Percentiles rank a stretch among this genome's conserved stretches.
phyloP scores from a whole-genome alignment of 2,329 filamentous ascomycete species.

The Exserohilum turcica region DNA sequence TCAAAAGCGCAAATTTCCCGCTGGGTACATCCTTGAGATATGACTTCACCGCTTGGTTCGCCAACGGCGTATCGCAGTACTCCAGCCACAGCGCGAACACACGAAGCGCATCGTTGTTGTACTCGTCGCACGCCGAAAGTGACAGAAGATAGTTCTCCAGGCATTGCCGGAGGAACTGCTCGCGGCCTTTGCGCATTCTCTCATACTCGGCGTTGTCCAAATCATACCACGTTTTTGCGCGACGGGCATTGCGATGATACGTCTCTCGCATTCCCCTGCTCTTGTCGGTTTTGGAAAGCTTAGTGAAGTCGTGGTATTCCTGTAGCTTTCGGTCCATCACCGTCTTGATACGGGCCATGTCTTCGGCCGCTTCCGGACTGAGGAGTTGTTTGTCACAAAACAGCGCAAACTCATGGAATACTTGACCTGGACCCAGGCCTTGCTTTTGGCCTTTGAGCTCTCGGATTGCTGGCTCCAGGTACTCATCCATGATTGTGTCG shows the following conservation, averaged over 20 bases:
- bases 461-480: slow-evolving; percentile 81
- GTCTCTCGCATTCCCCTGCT: slow-evolving; percentile 53
- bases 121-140: slow-evolving; percentile 81
- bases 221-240: slow-evolving; percentile 86
- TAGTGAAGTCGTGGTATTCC: slow-evolving; percentile 76
- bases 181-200: slow-evolving; percentile 74
- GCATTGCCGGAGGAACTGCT: slow-evolving; percentile 84
- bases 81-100: slow-evolving; percentile 96
- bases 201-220: slow-evolving; percentile 87
- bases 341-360: slow-evolving; percentile 78
- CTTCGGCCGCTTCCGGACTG: slow-evolving; percentile 81
- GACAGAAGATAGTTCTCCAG: slow-evolving; percentile 92
- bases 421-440: slow-evolving; percentile 78
- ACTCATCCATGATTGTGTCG: slow-evolving; percentile 84
- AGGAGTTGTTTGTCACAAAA: slow-evolving; percentile 96
- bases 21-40: slow-evolving; percentile 78
- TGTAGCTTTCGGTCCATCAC: slow-evolving; percentile 79
- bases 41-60: slow-evolving; percentile 76
- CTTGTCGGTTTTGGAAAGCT: slow-evolving; percentile 58
- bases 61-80: slow-evolving; percentile 73
- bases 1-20: slow-evolving; percentile 87
- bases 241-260: slow-evolving; percentile 65
- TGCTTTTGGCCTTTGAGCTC: slow-evolving; percentile 72
- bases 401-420: slow-evolving; percentile 91
- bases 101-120: slow-evolving; percentile 86